Percentiles rank a stretch among this genome's conserved stretches.
Conservation (phyloP, 2,329 filamentous ascomycete genomes). For the Alternaria viburni region DNA sequence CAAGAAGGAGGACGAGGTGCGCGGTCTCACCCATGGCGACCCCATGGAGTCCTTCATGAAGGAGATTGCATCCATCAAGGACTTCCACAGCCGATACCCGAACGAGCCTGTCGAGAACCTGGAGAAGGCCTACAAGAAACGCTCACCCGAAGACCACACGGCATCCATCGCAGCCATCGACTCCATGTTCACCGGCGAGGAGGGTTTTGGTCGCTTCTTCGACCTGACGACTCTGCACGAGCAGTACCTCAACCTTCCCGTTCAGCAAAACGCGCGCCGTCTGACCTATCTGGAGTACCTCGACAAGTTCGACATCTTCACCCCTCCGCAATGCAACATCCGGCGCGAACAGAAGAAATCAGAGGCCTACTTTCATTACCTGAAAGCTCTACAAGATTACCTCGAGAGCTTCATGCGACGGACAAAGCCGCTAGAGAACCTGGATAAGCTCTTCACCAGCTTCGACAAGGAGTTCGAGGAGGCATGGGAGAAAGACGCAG, state of each 20-base stretch:
- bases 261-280: slow-evolving; percentile 70
- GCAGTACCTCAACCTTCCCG: slow-evolving; percentile 85
- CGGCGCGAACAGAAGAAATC: slow-evolving; percentile 86
- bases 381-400: slow-evolving; percentile 79
- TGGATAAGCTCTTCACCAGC: slow-evolving; percentile 74
- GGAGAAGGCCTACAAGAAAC: slow-evolving; percentile 86
- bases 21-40: slow-evolving; percentile 82
- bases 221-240: slow-evolving; percentile 87
- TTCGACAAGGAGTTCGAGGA: slow-evolving; percentile 86
- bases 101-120: slow-evolving; percentile 96
- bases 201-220: slow-evolving; percentile 90
- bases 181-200: slow-evolving; percentile 93
- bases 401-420: slow-evolving; percentile 87
- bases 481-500: slow-evolving; percentile 79
- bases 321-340: slow-evolving; percentile 73
- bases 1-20: slow-evolving; percentile 77
- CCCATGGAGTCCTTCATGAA: slow-evolving; percentile 91
- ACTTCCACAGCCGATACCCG: slow-evolving; percentile 88
- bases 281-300: slow-evolving; percentile 92
- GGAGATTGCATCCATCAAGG: slow-evolving; percentile 79
- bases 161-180: slow-evolving; percentile 76
- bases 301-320: slow-evolving; percentile 87
- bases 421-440: slow-evolving; percentile 83
- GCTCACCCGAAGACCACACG: slow-evolving; percentile 65
- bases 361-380: slow-evolving; percentile 90